Conservation (phyloP, 2,329 filamentous ascomycete species). For the Aspergillus pseudoviridinutans region DNA sequence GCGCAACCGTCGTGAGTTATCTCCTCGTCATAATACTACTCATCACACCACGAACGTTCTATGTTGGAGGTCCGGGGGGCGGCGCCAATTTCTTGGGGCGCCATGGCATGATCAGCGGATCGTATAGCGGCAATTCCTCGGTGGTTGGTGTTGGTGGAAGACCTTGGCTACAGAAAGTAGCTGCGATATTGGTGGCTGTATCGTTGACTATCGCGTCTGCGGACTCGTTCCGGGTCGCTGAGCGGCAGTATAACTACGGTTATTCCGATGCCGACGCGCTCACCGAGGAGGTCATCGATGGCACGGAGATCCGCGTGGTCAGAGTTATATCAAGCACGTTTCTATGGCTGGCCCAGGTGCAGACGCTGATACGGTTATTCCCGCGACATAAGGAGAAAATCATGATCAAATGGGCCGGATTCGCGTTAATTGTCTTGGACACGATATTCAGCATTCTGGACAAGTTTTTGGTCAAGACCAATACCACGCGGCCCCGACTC, state of each 20-base stretch:
- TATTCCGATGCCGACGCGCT: conserved; percentile 74
- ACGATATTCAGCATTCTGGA: conserved; percentile 88
- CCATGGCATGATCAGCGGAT: conserved; percentile 79
- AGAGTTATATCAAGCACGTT: conserved; percentile 94
- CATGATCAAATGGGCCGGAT: conserved; percentile 98
- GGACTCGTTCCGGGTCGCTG: conserved; percentile 82
- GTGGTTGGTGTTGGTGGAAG: conserved; percentile 84
- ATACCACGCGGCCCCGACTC: conserved; percentile 57
- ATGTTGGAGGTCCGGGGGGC: conserved; percentile 67
- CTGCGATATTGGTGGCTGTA: conserved; percentile 62
- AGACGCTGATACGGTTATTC: conserved; percentile 92
- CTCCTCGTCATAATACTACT: conserved; percentile 90
- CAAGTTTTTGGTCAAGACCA: conserved; percentile 63
- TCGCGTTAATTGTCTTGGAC: conserved; percentile 86
- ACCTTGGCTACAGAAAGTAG: conserved; percentile 83
- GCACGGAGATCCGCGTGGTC: conserved; percentile 81
- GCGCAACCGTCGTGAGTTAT: conserved; percentile 86
- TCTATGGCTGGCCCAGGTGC: conserved; percentile 94
- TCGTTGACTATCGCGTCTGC: conserved; percentile 91
- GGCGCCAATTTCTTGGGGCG: conserved; percentile 72
- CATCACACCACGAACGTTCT: conserved; percentile 90
- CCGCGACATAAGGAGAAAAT: conserved; percentile 96
- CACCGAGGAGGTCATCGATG: conserved; percentile 74
- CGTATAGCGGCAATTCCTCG: conserved; percentile 59
- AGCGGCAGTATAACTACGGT: conserved; percentile 73